Evolutionary conservation across 768 basidiomycete genomes (phyloP).

Genomic region (Phanerochaete sordida): DNA sequence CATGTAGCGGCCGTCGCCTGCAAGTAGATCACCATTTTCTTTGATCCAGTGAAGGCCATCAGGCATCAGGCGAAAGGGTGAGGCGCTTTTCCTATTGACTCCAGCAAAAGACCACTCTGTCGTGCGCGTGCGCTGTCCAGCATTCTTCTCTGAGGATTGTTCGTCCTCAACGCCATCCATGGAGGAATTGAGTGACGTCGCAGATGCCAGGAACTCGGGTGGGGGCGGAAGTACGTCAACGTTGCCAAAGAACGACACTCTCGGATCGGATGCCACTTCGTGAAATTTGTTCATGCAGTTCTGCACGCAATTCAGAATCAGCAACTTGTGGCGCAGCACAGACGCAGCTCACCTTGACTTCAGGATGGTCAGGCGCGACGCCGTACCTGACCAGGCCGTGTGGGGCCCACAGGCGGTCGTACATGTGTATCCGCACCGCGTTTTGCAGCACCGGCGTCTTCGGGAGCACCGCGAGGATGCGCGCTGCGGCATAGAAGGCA

Average conservation of each 20-base stretch:
- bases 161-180: no score
- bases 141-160: no score
- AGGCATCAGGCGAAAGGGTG: no score
- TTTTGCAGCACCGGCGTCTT: constrained; percentile 31
- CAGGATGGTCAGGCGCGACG: constrained; percentile 97
- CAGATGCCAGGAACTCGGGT: neutral
- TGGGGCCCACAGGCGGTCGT: constrained; percentile 90
- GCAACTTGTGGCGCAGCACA: neutral
- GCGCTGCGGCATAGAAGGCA: constrained; percentile 91
- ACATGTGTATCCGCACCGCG: constrained; percentile 71
- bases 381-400: constrained; percentile 95
- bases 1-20: neutral
- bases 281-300: constrained; percentile 98
- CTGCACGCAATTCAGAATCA: constrained; percentile 34
- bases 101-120: neutral
- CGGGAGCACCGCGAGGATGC: constrained; percentile 68
- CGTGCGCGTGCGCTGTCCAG: no score
- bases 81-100: no score
- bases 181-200: neutral
- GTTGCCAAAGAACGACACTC: constrained; percentile 91
- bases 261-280: constrained; percentile 66
- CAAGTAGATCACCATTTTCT: no score
- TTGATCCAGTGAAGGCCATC: no score
- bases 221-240: constrained; percentile 46
- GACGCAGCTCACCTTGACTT: constrained; percentile 73